Conservation (phyloP, 148 eudicot species). For the Persicaria maculosa region DNA sequence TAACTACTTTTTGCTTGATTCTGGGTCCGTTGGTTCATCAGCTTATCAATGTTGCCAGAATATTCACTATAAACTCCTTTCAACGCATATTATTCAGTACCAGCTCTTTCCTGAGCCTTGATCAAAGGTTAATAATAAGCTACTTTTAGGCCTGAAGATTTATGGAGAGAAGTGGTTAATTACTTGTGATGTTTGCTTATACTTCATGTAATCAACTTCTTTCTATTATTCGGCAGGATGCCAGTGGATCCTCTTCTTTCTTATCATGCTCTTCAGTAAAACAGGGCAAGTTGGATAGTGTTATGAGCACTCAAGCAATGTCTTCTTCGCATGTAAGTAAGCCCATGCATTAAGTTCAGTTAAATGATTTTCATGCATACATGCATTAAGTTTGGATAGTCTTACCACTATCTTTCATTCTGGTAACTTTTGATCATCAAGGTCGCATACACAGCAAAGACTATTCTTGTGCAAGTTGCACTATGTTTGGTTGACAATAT, state of each 20-base stretch:
- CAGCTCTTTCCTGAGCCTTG: not conserved
- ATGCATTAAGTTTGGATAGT: not conserved
- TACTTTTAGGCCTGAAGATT: not conserved
- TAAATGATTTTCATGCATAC: not conserved
- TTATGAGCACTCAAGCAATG: conserved; percentile 23
- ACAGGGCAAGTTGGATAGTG: conserved; percentile 24
- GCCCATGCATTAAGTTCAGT: conserved; percentile 18
- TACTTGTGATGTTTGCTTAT: not conserved
- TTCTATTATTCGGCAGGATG: conserved; percentile 22
- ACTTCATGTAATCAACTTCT: not conserved
- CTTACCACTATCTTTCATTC: not conserved
- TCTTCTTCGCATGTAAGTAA: conserved; percentile 47
- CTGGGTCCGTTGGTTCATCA: no score
- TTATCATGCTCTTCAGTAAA: conserved; percentile 25
- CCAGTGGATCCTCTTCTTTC: conserved; percentile 25
- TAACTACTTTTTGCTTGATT: no score
- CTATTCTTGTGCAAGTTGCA: not conserved
- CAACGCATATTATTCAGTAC: no score
- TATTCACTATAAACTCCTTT: no score
- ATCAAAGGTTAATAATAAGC: not conserved
- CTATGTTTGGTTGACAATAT: not conserved
- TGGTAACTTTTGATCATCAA: not conserved
- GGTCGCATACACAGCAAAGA: not conserved
- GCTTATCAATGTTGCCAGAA: no score
- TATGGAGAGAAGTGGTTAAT: not conserved